Base-by-base conservation (phyloP, 176 grass and related monocot genomes). In the Bothriochloa decipiens region DNA sequence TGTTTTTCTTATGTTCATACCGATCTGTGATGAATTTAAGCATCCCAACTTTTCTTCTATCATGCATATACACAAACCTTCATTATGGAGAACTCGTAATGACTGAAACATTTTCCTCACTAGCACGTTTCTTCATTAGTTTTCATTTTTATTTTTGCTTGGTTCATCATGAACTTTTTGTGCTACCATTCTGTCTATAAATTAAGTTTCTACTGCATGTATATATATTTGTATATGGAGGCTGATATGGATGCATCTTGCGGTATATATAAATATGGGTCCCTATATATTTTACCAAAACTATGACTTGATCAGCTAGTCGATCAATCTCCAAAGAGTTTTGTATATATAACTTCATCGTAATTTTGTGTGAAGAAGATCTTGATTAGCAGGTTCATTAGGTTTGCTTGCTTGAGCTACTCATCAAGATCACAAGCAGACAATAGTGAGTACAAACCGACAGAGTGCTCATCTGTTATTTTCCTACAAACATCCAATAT, bases 351-450 rank as follows among this genome's bases (percentile, higher is more conserved):
- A 55, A 33, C 52, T 68, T 75, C 65, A 50, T 42, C 8, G 25
- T n/a, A 28, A 14, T 11, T 39, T 11, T 66, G 68, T 74, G 29
- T 66, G 17, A 11, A 73, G 10, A 29, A 3, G 26, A 58, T 26
- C 45, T 67, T 55, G 36, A 65, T 65, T 74, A 86, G 72, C 15
- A 52, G 23, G 72, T 70, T 78, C 32, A 72, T 70, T 78, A 43
- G 50, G 49, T 28, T 42, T 33, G 41, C 61, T 68, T 26, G 8
- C 49, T 78, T 68, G 50, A 60, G 58, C 36, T 46, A 69, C 65
- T 74, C 70, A 81, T 66, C 78, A 75, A 77, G 49, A 70, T 57
- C 72, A 62, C 60, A 87, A 76, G 72, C 47, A 28, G 79, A 63
- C 72, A 82, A 22, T 61, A 75, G 39, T 35, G 27, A 87, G 62